A percentile compares a stretch with the other conserved stretches of the same genome.
phyloP scores from a whole-genome alignment of 257 asterid species.

The Solanum ahanhuiri region DNA sequence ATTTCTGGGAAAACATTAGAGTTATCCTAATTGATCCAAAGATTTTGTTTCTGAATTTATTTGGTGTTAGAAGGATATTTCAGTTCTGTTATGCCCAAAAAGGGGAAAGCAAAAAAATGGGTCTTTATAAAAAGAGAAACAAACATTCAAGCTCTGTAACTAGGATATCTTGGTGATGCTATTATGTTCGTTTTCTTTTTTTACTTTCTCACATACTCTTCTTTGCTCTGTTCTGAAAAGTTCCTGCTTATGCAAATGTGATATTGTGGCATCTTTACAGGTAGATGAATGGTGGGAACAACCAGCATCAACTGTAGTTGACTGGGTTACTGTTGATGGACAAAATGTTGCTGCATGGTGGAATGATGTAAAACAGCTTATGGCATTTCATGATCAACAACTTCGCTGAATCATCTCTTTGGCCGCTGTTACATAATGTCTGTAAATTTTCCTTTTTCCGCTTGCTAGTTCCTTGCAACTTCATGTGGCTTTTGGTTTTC shows the following conservation, averaged over 20 bases:
- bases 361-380: conserved; percentile 88
- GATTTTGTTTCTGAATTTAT: background rate
- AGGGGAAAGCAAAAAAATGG: background rate
- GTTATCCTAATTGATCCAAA: background rate
- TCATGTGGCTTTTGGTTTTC: background rate
- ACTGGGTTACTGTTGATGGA: conserved; percentile 94
- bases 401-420: conserved; percentile 11
- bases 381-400: conserved; percentile 72
- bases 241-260: background rate
- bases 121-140: background rate
- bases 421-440: background rate
- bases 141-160: background rate
- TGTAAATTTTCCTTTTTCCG: background rate
- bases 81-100: background rate
- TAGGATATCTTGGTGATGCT: background rate
- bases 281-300: conserved; percentile 99
- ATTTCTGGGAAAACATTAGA: background rate
- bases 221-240: background rate
- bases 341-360: conserved; percentile 94
- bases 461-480: background rate
- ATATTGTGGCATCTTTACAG: conserved; percentile 26
- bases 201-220: background rate
- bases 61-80: background rate
- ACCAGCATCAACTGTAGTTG: conserved; percentile 91
- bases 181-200: background rate